Base-by-base conservation (phyloP, 108 stramenopile species). In the Cyclostephanos invisitatus region DNA sequence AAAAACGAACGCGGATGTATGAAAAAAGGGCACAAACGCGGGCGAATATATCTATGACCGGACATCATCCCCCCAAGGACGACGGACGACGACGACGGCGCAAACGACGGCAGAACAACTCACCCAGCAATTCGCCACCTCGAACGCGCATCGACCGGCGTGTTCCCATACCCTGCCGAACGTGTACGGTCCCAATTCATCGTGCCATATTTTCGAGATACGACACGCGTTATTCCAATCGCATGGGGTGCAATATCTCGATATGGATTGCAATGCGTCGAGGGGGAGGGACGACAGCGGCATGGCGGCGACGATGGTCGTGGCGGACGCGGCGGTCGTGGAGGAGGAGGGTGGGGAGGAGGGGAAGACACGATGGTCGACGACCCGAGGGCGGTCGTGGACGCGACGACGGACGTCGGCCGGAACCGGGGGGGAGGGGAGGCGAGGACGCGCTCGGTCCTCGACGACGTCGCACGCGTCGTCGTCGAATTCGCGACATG, bases 61-160 rank as follows among this genome's bases (percentile, higher is more conserved):
- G n/a, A n/a, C n/a, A n/a, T n/a, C n/a, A n/a, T n/a, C n/a, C n/a
- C n/a, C n/a, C n/a, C n/a, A n/a, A n/a, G n/a, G n/a, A n/a, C n/a
- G n/a, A n/a, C n/a, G n/a, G n/a, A n/a, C n/a, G n/a, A n/a, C n/a
- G n/a, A n/a, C 49, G 49, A 3, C 7, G 10, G 18, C 3, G 20
- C 63, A 65, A 24, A 62, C 9, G 7, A 36, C 2, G n/a, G 8
- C 44, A n/a, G 9, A 69, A 69, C 4, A 20, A 79, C 89, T 80
- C 78, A 87, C 87, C 92, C 87, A 89, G 25, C 88, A 84, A 10
- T 84, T 80, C 50, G 86, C 79, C 9, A 89, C 84, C 77, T 91
- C 88, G 24, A 82, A 83, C 17, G 89, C 89, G 82, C 92, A 93
- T 15, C 80, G 84, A 61, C 88, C 89, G 9, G 80, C 88, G 80